A percentile compares a stretch with the other conserved stretches of the same genome.
Evolutionary conservation across 257 asterid genomes (phyloP).

Genomic region (Craterostigma plantagineum): DNA sequence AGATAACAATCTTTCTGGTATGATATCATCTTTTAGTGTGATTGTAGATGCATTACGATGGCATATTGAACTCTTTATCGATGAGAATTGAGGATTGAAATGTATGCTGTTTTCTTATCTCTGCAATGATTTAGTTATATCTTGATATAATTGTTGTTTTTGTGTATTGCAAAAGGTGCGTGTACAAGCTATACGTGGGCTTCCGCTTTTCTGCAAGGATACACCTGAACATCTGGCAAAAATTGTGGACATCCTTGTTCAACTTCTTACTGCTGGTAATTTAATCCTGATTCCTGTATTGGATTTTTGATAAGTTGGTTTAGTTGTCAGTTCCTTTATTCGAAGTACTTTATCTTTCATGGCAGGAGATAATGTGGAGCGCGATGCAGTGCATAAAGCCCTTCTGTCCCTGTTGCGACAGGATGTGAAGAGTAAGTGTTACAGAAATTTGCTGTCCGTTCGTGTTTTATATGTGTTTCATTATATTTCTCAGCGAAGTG

Average conservation of each 20-base stretch:
- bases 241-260: constrained; percentile 69
- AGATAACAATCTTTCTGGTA: too few relatives aligned
- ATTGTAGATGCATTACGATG: background rate
- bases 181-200: constrained; percentile 90
- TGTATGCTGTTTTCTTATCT: background rate
- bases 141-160: background rate
- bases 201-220: constrained; percentile 89
- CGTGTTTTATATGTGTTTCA: too few relatives aligned
- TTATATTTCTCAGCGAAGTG: too few relatives aligned
- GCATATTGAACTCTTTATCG: too few relatives aligned
- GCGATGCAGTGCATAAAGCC: constrained; percentile 90
- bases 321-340: constrained; percentile 6
- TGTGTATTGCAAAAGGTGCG: constrained; percentile 35
- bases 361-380: constrained; percentile 85
- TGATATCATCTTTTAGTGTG: too few relatives aligned
- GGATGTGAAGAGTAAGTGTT: constrained; percentile 75
- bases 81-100: too few relatives aligned
- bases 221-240: constrained; percentile 68
- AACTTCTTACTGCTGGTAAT: constrained; percentile 66
- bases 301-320: constrained; percentile 1
- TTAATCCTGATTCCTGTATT: constrained; percentile 1
- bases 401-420: constrained; percentile 66
- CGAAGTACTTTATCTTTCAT: constrained; percentile 7
- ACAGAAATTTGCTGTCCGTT: background rate
- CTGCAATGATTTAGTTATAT: background rate